Evolutionary conservation across 2,329 filamentous ascomycete genomes (phyloP).

Genomic region (Coniosporium tulheliwenetii): DNA sequence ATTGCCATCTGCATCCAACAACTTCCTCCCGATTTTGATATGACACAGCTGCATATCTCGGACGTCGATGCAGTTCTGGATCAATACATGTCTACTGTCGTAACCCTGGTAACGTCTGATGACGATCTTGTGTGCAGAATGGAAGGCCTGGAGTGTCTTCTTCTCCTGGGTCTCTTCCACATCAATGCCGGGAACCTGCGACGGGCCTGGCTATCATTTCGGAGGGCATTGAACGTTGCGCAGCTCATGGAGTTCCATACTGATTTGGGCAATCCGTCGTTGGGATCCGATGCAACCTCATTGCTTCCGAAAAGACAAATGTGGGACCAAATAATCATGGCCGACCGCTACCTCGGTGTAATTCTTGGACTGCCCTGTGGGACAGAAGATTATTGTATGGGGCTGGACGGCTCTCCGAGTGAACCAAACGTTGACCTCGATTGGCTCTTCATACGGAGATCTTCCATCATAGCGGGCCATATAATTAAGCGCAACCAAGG

Average conservation of each 20-base stretch:
- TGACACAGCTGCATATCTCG: background rate
- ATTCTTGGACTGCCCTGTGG: slow-evolving; percentile 29
- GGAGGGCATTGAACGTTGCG: slow-evolving; percentile 33
- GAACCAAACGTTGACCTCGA: slow-evolving; percentile 6
- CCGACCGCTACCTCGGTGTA: slow-evolving; percentile 33
- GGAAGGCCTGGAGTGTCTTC: slow-evolving; percentile 37
- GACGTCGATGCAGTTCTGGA: slow-evolving; percentile 8
- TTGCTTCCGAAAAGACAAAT: too few relatives aligned
- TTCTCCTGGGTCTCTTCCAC: slow-evolving; percentile 31
- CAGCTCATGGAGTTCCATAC: slow-evolving; percentile 33
- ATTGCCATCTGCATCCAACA: background rate
- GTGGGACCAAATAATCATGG: slow-evolving; percentile 21
- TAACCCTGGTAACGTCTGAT: slow-evolving; percentile 26
- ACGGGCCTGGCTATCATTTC: slow-evolving; percentile 31
- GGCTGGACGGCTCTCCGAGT: slow-evolving; percentile 24
- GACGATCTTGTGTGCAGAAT: slow-evolving; percentile 30
- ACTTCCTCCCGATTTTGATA: background rate
- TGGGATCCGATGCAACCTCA: background rate
- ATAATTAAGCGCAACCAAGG: slow-evolving; percentile 24
- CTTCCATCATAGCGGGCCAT: slow-evolving; percentile 14
- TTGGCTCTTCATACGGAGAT: background rate
- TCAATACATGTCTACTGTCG: slow-evolving; percentile 17
- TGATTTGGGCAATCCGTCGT: slow-evolving; percentile 17
- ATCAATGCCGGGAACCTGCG: slow-evolving; percentile 33
- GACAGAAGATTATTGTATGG: slow-evolving; percentile 10